A percentile compares a stretch with the other conserved stretches of the same genome.
phyloP scores from a whole-genome alignment of 306 rosid genomes.

The Urtica urens region DNA sequence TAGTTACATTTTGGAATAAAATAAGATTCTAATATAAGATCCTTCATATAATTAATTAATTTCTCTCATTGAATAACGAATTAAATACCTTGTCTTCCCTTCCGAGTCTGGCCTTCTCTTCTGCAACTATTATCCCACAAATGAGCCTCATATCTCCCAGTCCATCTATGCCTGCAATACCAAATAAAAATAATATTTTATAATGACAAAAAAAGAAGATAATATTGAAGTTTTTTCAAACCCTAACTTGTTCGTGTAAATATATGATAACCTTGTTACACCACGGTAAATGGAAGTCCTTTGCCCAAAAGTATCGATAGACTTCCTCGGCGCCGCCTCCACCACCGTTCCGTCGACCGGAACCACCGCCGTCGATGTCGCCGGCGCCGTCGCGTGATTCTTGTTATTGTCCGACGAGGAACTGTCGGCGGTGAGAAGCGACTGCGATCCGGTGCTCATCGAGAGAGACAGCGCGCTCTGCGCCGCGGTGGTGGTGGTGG shows the following conservation, averaged over 20 bases:
- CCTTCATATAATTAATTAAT: no score
- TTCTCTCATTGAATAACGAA: no score
- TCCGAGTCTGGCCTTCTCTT: conserved; percentile 94
- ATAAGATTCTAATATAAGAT: no score
- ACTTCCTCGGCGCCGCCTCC: conserved; percentile 46
- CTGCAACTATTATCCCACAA: conserved; percentile 94
- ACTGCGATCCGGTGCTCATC: conserved; percentile 65
- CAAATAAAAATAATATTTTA: background rate
- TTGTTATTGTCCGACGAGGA: conserved; percentile 46
- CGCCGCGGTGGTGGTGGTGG: background rate
- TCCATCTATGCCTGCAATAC: conserved; percentile 73
- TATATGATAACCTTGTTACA: conserved; percentile 50
- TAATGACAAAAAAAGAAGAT: no score
- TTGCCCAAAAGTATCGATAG: conserved; percentile 83
- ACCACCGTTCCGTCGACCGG: conserved; percentile 7
- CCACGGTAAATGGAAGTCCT: conserved; percentile 96
- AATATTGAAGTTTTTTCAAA: background rate
- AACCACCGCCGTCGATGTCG: conserved; percentile 1
- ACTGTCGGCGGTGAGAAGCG: conserved; percentile 27
- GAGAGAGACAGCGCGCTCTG: conserved; percentile 47
- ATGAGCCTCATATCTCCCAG: conserved; percentile 94
- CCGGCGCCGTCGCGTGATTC: conserved; percentile 24
- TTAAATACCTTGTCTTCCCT: conserved; percentile 77
- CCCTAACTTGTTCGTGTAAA: background rate
- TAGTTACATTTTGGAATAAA: background rate